Evolutionary conservation across 371 early-diverging fungal species (phyloP), one percentile per base, ranked within the genome.

Genomic region (Funneliformis caledonium): DNA sequence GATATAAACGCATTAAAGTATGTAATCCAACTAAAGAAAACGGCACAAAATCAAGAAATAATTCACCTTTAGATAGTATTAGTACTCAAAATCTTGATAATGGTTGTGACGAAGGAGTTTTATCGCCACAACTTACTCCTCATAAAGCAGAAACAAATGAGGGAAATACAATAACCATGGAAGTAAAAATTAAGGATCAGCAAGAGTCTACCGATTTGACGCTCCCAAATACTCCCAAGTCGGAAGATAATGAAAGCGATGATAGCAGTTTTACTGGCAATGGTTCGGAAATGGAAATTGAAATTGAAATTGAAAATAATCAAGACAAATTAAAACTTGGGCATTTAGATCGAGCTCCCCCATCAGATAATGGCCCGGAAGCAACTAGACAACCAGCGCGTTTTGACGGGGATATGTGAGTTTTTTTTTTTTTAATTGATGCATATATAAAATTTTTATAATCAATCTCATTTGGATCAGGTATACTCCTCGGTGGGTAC

Each of bases 401-500:
- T 8, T 83, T 83, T 62, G 81, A 82, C 2, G 81, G 83, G n/a
- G 83, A 83, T 12, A 72, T 81, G 83, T 83, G 75, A 73, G 76
- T 69, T 43, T n/a, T 68, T 26, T 26, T 26, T 43, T 33, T 33
- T 37, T 14, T n/a, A 33, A 65, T 37, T 19, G 2, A 65, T 65
- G 4, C 31, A n/a, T 22, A 73, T 59, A 16, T 59, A 56, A 75
- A 60, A 22, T 26, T 77, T 65, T 48, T 22, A 59, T 22, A 48
- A 69, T 61, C 19, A 52, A 31, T 19, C 7, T 48, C 3, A 14
- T 45, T 78, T 59, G 69, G 48, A 48, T 74, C 70, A 83, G 83
- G 68, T 83, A 83, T 26, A 83, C 83, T 16, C 83, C 83, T 52
- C 60, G 78, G 43, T 83, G 83, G 83, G 83, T 83, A 11, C 68